Evolutionary conservation across 148 eudicot species (phyloP).

Genomic region (Simmondsia chinensis): DNA sequence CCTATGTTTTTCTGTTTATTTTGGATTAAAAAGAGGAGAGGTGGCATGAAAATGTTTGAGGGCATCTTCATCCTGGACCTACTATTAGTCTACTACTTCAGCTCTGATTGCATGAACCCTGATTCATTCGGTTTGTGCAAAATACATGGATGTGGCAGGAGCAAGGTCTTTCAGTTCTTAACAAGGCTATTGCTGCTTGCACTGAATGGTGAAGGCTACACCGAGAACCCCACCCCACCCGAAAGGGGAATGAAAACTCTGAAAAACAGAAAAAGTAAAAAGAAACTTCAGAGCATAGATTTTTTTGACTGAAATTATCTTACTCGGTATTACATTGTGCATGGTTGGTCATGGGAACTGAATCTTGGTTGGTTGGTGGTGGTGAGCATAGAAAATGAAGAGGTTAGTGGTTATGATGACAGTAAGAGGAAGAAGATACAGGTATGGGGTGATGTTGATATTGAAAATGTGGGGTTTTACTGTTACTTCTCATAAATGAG

Average conservation of each 20-base stretch:
- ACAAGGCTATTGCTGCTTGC: slow-evolving; percentile 73
- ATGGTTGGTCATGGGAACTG: no score
- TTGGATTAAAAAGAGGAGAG: no score
- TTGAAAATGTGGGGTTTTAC: slow-evolving; percentile 39
- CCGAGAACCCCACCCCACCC: slow-evolving; percentile 43
- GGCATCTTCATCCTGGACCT: no score
- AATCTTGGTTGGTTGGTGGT: no score
- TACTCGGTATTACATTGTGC: no score
- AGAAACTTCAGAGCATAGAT: no score
- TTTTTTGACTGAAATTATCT: no score
- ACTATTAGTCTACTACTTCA: no score
- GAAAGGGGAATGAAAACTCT: not conserved
- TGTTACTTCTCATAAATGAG: slow-evolving; percentile 1
- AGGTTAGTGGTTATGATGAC: slow-evolving; percentile 62
- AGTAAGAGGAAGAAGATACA: slow-evolving; percentile 74
- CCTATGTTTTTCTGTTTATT: no score
- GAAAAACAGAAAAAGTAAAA: not conserved
- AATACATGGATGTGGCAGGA: slow-evolving; percentile 44
- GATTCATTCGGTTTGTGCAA: no score
- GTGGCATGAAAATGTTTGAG: no score
- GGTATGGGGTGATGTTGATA: slow-evolving; percentile 79
- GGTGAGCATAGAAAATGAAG: slow-evolving; percentile 51
- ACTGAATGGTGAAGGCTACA: slow-evolving; percentile 70
- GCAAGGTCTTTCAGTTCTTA: slow-evolving; percentile 80
- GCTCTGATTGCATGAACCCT: no score